Base-by-base conservation (phyloP, 768 basidiomycete genomes). In the Mycena crocata region DNA sequence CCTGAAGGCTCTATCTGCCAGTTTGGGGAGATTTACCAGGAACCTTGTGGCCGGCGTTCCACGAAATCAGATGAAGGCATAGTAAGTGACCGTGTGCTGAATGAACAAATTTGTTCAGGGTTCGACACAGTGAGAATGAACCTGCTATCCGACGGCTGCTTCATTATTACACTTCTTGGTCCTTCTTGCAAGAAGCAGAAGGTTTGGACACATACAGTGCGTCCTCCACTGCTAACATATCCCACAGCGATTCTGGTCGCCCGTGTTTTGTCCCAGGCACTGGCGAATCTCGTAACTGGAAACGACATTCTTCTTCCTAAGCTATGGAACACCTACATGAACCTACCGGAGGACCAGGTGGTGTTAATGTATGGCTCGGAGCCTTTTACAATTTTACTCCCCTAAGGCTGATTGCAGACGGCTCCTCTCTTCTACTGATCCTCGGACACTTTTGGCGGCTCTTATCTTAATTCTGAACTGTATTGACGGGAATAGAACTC, bases 231-330 rank as follows among this genome's bases (percentile, higher is more conserved):
- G 57, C 48, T 60, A 50, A 37, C 31, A 55, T 52, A 19, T 52
- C 69, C n/a, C 66, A 54, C 73, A 96, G 95, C 87, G 63, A 83
- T 87, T 58, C 79, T 84, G 0, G 81, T 86, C 23, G 89, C 91
- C 10, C 85, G 93, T 19, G 84, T 93, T 63, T 80, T 93, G 31
- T 83, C 90, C 2, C 95, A 98, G 76, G 81, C 92, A 5, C 83
- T 97, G 31, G 93, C 94, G 23, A 98, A 98, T 76, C 82, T 95
- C 26, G 85, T 96, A 34, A 94, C 96, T 2, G 84, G 85, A 10
- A 93, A 95, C 66, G 86, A 90, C 44, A 70, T 66, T 10, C 83
- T 91, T 48, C 82, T 86, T 66, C 75, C 81, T n/a, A 82, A 75
- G 24, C 77, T 92, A 34, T 94, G 91, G 93, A 82, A 83, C 37